These are phyloP conservation scores for Pontederia paniculata DNA, from an alignment of 176 grass and related monocot genomes.

Conservation along the genomic window DNA sequence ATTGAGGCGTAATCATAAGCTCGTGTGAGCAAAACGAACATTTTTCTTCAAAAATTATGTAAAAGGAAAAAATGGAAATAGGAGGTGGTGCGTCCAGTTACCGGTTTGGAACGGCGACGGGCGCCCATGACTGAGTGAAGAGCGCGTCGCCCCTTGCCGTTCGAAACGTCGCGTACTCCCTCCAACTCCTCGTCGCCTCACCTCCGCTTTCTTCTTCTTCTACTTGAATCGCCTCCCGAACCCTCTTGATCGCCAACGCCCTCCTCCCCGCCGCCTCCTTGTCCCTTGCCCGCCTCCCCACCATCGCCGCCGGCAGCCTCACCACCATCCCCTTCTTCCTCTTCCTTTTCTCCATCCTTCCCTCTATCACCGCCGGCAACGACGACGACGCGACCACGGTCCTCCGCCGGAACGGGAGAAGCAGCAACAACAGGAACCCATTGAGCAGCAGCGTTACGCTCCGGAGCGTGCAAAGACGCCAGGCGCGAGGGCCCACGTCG, in stretches of 20 bases:
- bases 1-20: no score
- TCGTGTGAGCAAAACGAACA: no score
- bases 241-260: constrained; percentile 4
- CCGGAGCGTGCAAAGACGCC: not conserved
- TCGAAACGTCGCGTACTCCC: constrained; percentile 2
- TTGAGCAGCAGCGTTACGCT: constrained; percentile 4
- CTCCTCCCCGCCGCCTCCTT: constrained; percentile 6
- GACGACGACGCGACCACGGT: not conserved
- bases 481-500: not conserved
- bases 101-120: not conserved
- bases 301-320: not conserved
- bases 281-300: not conserved
- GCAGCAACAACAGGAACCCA: not conserved
- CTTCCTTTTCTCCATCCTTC: not conserved
- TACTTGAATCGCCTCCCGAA: not conserved
- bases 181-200: not conserved
- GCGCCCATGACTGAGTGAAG: constrained; percentile 20
- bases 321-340: constrained; percentile 1
- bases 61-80: not conserved
- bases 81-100: not conserved
- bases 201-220: constrained; percentile 9
- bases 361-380: not conserved
- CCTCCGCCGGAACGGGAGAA: constrained; percentile 4
- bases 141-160: constrained; percentile 12
- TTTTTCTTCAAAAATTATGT: no score